These are phyloP conservation scores for Aspergillus ustus DNA, from an alignment of 2,329 filamentous ascomycete genomes.

Conservation along the genomic window DNA sequence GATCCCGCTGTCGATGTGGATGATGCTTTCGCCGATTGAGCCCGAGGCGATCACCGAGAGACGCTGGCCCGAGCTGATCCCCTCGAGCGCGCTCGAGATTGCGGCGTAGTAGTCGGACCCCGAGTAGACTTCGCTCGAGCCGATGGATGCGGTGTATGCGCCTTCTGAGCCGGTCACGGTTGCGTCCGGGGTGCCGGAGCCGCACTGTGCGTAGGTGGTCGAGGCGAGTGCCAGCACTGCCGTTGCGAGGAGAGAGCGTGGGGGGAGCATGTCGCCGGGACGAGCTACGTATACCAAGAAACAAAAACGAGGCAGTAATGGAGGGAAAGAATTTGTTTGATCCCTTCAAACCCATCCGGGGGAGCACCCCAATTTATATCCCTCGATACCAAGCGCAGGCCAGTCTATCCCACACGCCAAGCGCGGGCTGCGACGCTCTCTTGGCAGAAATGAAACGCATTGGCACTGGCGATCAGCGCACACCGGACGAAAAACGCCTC, in stretches of 20 bases:
- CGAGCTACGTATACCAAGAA: not conserved
- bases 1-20: conserved; percentile 15
- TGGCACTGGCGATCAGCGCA: not conserved
- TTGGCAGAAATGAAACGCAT: not conserved
- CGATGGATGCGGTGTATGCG: conserved; percentile 14
- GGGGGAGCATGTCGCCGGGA: not conserved
- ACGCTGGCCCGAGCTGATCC: conserved; percentile 14
- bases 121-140: conserved; percentile 14
- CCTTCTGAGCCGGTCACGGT: conserved; percentile 11
- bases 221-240: conserved; percentile 16
- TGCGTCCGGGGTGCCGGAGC: conserved; percentile 20
- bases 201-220: conserved; percentile 12
- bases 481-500: not conserved
- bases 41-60: conserved; percentile 18
- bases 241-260: conserved; percentile 4
- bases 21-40: conserved; percentile 12
- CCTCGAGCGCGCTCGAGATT: conserved; percentile 13
- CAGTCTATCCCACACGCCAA: conserved; percentile 6
- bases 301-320: not conserved
- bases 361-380: not conserved
- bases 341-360: not conserved
- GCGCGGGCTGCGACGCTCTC: not conserved
- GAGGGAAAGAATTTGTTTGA: not conserved
- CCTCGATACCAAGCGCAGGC: not conserved
- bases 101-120: conserved; percentile 14